A percentile compares a stretch with the other conserved stretches of the same genome.
Evolutionary conservation across 192 early-diverging fungal species (phyloP).

Genomic region (Phycomyces nitens): DNA sequence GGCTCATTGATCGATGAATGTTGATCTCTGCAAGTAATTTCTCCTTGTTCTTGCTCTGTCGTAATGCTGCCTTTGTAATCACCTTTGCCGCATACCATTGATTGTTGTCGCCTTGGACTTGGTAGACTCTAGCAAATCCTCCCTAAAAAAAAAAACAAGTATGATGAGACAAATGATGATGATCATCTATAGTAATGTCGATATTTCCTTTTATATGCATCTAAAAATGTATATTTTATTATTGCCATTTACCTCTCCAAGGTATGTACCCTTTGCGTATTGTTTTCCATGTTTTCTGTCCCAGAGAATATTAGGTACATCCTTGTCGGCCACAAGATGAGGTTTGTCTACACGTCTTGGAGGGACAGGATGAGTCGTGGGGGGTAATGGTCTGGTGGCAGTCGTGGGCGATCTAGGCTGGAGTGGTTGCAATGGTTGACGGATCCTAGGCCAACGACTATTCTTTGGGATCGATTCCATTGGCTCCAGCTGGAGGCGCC

Average conservation of each 20-base stretch:
- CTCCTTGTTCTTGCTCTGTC: slow-evolving; percentile 29
- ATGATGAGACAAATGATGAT: background rate
- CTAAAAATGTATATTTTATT: background rate
- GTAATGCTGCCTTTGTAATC: slow-evolving; percentile 44
- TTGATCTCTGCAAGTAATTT: slow-evolving; percentile 75
- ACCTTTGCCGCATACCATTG: slow-evolving; percentile 42
- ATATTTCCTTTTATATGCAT: background rate
- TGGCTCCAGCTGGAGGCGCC: too few species aligned
- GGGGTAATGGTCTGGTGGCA: too few species aligned
- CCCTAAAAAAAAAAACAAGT: slow-evolving; percentile 20
- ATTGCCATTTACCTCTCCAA: background rate
- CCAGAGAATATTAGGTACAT: background rate
- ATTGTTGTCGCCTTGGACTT: background rate
- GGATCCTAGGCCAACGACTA: too few species aligned
- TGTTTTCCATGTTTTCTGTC: background rate
- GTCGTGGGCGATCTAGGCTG: too few species aligned
- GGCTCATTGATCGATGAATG: slow-evolving; percentile 68
- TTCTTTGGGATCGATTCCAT: too few species aligned
- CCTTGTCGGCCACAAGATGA: slow-evolving; percentile 5
- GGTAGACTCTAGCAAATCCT: slow-evolving; percentile 21
- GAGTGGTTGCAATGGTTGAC: too few species aligned
- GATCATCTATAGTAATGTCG: background rate
- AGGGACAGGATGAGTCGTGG: too few species aligned
- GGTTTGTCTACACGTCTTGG: background rate
- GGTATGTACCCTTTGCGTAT: background rate